Percentiles rank a stretch among this genome's conserved stretches.
phyloP scores from a whole-genome alignment of 768 basidiomycete genomes.

The Roridomyces roridus region DNA sequence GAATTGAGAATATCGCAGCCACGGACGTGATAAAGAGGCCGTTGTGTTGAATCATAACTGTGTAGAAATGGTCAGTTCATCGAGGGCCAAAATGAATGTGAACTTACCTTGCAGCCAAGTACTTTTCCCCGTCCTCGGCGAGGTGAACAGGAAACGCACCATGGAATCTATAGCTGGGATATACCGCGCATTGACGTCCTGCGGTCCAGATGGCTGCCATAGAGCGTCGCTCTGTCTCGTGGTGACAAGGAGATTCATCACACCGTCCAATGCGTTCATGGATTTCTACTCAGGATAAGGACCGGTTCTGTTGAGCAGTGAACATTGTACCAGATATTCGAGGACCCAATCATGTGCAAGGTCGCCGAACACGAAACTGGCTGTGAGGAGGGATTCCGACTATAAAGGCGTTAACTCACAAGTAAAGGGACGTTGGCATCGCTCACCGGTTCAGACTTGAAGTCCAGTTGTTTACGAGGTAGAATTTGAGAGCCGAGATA shows the following conservation, averaged over 20 bases:
- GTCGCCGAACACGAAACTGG: background rate
- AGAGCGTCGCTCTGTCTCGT: background rate
- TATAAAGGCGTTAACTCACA: background rate
- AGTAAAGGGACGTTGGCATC: background rate
- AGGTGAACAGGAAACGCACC: slow-evolving; percentile 1
- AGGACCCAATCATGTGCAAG: slow-evolving; percentile 6
- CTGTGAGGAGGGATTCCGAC: slow-evolving; percentile 1
- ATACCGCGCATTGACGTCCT: background rate
- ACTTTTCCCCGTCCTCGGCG: background rate
- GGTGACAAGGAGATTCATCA: background rate
- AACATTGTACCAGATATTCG: background rate
- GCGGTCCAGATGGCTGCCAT: background rate
- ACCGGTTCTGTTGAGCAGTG: background rate
- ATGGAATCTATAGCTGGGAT: background rate
- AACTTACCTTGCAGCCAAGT: slow-evolving; percentile 12
- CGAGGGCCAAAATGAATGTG: no score
- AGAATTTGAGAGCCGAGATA: slow-evolving; percentile 2
- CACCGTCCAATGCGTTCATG: background rate
- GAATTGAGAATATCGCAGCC: no score
- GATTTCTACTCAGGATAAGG: no score
- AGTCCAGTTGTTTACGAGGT: background rate
- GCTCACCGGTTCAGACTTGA: slow-evolving; percentile 2
- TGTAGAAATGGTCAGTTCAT: no score
- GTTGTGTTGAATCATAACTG: no score
- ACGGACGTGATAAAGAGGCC: no score